Percentiles rank a stretch among this genome's conserved stretches.
Evolutionary conservation across 2,329 filamentous ascomycete genomes (phyloP).

Genomic region (Fusarium sp.): DNA sequence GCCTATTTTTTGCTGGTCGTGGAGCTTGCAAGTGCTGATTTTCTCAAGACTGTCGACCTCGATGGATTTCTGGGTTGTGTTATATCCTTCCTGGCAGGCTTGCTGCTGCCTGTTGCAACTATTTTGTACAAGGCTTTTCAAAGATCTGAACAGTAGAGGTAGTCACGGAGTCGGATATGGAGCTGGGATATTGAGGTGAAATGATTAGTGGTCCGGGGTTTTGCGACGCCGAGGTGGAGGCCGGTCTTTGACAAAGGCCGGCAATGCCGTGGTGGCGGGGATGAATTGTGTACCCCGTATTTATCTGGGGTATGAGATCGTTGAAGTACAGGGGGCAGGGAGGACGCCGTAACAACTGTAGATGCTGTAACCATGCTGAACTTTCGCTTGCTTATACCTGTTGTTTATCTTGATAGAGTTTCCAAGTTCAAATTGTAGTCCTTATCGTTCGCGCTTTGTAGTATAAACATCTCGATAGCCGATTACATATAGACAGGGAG

Average conservation of each 20-base stretch:
- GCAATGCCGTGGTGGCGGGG: not conserved
- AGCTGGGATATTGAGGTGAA: too few species aligned
- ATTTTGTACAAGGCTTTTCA: not conserved
- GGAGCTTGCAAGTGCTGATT: not conserved
- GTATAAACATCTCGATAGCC: not conserved
- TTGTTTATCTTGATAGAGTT: not conserved
- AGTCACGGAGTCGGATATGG: not conserved
- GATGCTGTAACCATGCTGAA: not conserved
- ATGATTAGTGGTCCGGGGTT: not conserved
- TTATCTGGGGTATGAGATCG: too few species aligned
- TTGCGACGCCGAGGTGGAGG: not conserved
- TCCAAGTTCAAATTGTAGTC: too few species aligned
- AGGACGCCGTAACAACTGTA: not conserved
- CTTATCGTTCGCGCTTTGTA: too few species aligned
- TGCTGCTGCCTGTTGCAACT: not conserved
- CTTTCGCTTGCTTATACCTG: not conserved
- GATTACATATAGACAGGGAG: not conserved
- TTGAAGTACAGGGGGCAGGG: too few species aligned
- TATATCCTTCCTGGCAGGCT: not conserved
- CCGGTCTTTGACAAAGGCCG: not conserved
- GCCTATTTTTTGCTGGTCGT: fast-evolving
- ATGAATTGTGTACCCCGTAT: too few species aligned
- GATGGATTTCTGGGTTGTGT: not conserved
- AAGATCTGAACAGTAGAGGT: not conserved
- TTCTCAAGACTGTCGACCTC: not conserved